A percentile compares a stretch with the other conserved stretches of the same genome.
These are phyloP conservation scores for Purpureocillium lavendulum DNA, from an alignment of 2,329 filamentous ascomycete genomes.

Conservation along the genomic window DNA sequence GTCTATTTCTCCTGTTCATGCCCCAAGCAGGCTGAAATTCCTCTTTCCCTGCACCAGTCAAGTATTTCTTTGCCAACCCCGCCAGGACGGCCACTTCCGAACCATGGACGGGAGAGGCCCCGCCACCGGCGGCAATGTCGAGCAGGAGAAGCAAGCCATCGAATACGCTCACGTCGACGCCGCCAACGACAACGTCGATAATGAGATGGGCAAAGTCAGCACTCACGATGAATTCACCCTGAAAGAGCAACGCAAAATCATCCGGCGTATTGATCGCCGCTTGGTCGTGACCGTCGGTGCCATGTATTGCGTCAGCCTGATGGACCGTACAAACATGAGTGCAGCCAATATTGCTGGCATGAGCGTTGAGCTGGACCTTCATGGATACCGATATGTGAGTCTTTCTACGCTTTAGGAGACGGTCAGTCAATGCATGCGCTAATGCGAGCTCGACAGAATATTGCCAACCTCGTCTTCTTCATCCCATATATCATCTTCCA, in stretches of 20 bases:
- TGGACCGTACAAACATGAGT: constrained; percentile 74
- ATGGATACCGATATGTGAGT: constrained; percentile 36
- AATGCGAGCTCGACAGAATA: constrained; percentile 40
- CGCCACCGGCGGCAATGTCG: neutral
- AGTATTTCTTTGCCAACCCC: too few species aligned
- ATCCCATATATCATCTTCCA: constrained; percentile 65
- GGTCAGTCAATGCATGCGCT: too few species aligned
- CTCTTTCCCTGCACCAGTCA: too few species aligned
- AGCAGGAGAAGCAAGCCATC: constrained; percentile 14
- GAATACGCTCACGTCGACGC: constrained; percentile 16
- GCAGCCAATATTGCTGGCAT: constrained; percentile 64
- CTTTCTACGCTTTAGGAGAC: neutral
- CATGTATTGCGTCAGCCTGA: constrained; percentile 67
- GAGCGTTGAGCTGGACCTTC: constrained; percentile 35
- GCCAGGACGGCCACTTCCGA: too few species aligned
- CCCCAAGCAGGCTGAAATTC: too few species aligned
- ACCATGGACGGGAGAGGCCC: constrained; percentile 14
- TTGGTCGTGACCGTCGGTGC: constrained; percentile 53
- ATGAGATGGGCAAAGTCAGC: constrained; percentile 24
- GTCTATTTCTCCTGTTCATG: too few species aligned
- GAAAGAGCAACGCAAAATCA: constrained; percentile 60
- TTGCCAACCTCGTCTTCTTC: constrained; percentile 67
- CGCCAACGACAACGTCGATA: constrained; percentile 13
- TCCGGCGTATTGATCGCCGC: constrained; percentile 59
- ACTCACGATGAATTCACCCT: constrained; percentile 34